Percentiles rank a stretch among this genome's conserved stretches.
Evolutionary conservation across 139 green algal genomes (phyloP).

Genomic region (Chlamydomonas schloesseri): DNA sequence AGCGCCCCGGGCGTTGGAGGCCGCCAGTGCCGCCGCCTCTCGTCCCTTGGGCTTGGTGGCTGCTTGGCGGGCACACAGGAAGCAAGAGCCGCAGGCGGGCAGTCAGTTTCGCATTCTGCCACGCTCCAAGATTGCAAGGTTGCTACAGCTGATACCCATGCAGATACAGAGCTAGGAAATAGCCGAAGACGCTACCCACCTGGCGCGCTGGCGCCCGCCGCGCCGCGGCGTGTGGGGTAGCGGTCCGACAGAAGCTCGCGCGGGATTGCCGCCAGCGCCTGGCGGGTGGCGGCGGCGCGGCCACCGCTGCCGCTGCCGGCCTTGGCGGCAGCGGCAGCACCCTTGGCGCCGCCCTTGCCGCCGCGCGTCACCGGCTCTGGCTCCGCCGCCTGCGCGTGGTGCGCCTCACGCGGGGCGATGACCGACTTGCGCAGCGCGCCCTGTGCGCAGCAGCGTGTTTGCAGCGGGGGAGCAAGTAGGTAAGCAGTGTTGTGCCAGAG

Average conservation of each 20-base stretch:
- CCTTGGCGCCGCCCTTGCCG: neutral
- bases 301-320: no score
- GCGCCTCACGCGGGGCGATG: neutral
- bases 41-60: neutral
- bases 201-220: neutral
- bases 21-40: constrained; percentile 8
- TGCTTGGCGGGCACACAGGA: no score
- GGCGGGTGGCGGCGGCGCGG: neutral
- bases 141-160: no score
- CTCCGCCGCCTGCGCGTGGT: neutral
- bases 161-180: no score
- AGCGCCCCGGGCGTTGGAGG: neutral
- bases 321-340: neutral
- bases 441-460: no score
- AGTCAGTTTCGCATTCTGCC: neutral
- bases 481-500: no score
- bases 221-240: constrained; percentile 11
- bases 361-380: neutral
- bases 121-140: no score
- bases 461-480: no score
- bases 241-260: neutral
- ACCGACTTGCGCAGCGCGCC: constrained; percentile 32
- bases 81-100: neutral
- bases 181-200: no score
- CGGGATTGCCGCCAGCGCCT: neutral